These are phyloP conservation scores for Psilocybe cubensis DNA, from an alignment of 768 basidiomycete genomes.

Conservation along the genomic window DNA sequence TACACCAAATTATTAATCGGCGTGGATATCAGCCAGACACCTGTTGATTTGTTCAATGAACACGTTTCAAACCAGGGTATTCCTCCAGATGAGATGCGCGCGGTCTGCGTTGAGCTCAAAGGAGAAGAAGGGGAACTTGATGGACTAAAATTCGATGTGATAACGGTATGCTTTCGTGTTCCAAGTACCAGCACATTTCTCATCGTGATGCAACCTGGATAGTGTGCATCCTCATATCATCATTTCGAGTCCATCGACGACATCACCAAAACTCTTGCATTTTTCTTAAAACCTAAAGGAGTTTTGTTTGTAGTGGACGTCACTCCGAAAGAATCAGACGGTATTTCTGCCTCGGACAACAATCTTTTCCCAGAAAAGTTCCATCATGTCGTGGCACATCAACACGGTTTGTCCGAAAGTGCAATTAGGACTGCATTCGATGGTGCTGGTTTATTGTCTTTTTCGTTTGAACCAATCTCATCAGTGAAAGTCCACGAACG, in stretches of 20 bases:
- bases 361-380: slow-evolving; percentile 27
- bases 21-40: slow-evolving; percentile 73
- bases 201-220: not conserved
- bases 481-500: slow-evolving; percentile 23
- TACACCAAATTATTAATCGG: slow-evolving; percentile 68
- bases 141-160: slow-evolving; percentile 65
- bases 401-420: slow-evolving; percentile 30
- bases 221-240: slow-evolving; percentile 51
- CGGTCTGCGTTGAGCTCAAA: slow-evolving; percentile 55
- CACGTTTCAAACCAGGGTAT: slow-evolving; percentile 65
- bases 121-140: slow-evolving; percentile 51
- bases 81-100: slow-evolving; percentile 65
- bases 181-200: not conserved
- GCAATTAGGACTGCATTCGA: slow-evolving; percentile 26
- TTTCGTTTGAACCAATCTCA: slow-evolving; percentile 19
- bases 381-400: slow-evolving; percentile 31
- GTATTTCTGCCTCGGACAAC: slow-evolving; percentile 3
- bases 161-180: slow-evolving; percentile 52
- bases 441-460: slow-evolving; percentile 24
- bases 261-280: slow-evolving; percentile 49
- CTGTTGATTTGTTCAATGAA: slow-evolving; percentile 70
- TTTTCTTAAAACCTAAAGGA: slow-evolving; percentile 59
- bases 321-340: slow-evolving; percentile 16
- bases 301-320: slow-evolving; percentile 59
- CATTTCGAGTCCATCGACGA: slow-evolving; percentile 55